Conservation (phyloP, 345 rosid species). For the Pistacia vera region DNA sequence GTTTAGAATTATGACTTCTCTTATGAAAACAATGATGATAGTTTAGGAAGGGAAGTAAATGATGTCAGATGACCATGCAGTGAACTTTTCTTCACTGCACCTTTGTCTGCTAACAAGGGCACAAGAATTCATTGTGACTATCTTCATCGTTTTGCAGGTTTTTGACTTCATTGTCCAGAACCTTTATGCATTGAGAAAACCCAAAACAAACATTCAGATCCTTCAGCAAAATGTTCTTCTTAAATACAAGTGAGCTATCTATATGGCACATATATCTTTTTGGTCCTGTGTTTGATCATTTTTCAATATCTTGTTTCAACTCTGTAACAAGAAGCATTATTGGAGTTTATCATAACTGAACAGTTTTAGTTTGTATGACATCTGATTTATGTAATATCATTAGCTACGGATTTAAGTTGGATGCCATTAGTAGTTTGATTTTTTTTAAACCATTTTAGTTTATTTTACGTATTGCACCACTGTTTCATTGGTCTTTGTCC, state of each 20-base stretch:
- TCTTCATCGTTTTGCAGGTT: conserved; percentile 51
- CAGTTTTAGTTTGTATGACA: neutral
- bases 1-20: neutral
- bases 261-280: neutral
- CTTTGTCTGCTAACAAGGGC: neutral
- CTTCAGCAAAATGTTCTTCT: conserved; percentile 96
- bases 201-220: conserved; percentile 97
- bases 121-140: neutral
- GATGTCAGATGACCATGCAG: neutral
- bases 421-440: neutral
- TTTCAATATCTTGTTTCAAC: neutral
- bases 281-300: neutral
- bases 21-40: neutral
- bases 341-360: neutral
- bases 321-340: neutral
- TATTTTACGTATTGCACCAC: neutral
- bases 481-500: too few relatives aligned
- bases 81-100: neutral
- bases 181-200: conserved; percentile 95
- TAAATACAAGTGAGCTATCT: conserved; percentile 81
- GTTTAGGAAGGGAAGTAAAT: neutral
- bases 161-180: conserved; percentile 98
- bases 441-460: neutral
- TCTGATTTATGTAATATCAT: neutral
- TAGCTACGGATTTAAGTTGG: neutral